phyloP scores from a whole-genome alignment of 2,329 filamentous ascomycete genomes.

The Beauveria medogensis region DNA sequence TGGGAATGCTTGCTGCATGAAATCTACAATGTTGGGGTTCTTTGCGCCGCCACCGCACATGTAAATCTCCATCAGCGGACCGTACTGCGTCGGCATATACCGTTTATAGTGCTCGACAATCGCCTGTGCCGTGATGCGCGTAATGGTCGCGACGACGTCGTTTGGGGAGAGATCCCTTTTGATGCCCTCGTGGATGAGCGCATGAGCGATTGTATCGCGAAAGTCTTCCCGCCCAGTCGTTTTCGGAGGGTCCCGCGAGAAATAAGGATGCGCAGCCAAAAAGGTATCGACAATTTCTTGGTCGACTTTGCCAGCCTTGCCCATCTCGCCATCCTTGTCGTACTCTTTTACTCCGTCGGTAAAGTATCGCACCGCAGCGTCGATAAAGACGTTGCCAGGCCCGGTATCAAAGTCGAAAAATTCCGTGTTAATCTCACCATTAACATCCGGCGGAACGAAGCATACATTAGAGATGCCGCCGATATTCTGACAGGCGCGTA shows the following conservation, averaged over 20 bases:
- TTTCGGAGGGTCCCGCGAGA: slow-evolving; percentile 42
- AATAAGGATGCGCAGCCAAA: slow-evolving; percentile 39
- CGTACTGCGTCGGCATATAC: slow-evolving; percentile 35
- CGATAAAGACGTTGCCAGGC: slow-evolving; percentile 48
- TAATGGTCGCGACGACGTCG: slow-evolving; percentile 50
- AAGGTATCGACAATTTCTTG: slow-evolving; percentile 45
- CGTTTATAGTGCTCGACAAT: slow-evolving; percentile 42
- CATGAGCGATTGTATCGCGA: slow-evolving; percentile 45
- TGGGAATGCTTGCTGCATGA: slow-evolving; percentile 41
- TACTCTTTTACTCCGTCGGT: slow-evolving; percentile 41
- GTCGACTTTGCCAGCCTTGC: slow-evolving; percentile 38
- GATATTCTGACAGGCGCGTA: slow-evolving; percentile 54
- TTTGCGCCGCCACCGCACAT: slow-evolving; percentile 52
- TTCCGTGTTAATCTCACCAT: slow-evolving; percentile 19
- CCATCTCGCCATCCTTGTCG: slow-evolving; percentile 44
- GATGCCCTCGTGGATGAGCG: slow-evolving; percentile 40
- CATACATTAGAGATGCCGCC: slow-evolving; percentile 54
- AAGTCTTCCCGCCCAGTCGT: slow-evolving; percentile 54
- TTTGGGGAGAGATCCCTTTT: slow-evolving; percentile 36
- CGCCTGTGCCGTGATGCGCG: slow-evolving; percentile 49
- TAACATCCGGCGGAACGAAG: slow-evolving; percentile 44
- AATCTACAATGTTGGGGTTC: slow-evolving; percentile 48
- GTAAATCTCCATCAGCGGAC: slow-evolving; percentile 45
- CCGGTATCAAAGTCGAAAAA: slow-evolving; percentile 46
- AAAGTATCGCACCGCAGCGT: slow-evolving; percentile 46